Percentiles rank a stretch among this genome's conserved stretches.
phyloP scores from a whole-genome alignment of 2,329 filamentous ascomycete genomes.

The Calcarisporium arbuscula region DNA sequence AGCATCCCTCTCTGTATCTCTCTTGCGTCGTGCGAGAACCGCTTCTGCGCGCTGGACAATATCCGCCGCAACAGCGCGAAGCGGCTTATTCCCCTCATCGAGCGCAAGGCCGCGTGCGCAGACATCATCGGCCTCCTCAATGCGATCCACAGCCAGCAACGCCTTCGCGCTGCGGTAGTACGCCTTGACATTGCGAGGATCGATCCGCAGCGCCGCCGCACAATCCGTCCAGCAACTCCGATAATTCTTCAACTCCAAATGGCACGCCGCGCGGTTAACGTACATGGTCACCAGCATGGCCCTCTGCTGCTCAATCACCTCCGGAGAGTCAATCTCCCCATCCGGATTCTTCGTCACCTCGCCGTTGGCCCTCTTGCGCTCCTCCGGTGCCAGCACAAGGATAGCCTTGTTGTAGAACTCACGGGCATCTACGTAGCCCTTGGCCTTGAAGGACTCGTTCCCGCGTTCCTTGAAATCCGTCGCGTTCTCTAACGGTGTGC shows the following conservation, averaged over 20 bases:
- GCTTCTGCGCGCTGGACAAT: slow-evolving; percentile 53
- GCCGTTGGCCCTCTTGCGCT: slow-evolving; percentile 44
- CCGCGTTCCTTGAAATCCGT: slow-evolving; percentile 84
- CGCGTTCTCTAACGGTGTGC: slow-evolving; percentile 76
- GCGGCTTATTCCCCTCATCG: slow-evolving; percentile 63
- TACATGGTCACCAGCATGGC: slow-evolving; percentile 68
- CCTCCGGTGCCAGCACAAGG: slow-evolving; percentile 59
- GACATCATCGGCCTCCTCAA: slow-evolving; percentile 74
- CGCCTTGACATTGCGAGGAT: slow-evolving; percentile 79
- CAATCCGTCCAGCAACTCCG: slow-evolving; percentile 82
- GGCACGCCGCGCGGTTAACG: slow-evolving; percentile 83
- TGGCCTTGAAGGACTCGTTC: slow-evolving; percentile 75
- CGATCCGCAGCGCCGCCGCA: slow-evolving; percentile 69
- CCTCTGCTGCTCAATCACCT: slow-evolving; percentile 54
- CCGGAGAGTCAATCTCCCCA: slow-evolving; percentile 34
- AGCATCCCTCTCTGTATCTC: slow-evolving; percentile 49
- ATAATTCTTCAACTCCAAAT: slow-evolving; percentile 84
- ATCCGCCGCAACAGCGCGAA: slow-evolving; percentile 56
- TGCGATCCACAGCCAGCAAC: slow-evolving; percentile 69
- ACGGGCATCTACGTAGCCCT: slow-evolving; percentile 73
- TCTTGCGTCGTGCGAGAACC: slow-evolving; percentile 47
- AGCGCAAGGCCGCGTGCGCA: slow-evolving; percentile 66
- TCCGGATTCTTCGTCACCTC: slow-evolving; percentile 24
- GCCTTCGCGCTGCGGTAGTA: slow-evolving; percentile 80
- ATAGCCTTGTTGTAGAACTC: slow-evolving; percentile 92